Evolutionary conservation across 768 basidiomycete species (phyloP).

Genomic region (Suillus americanus): DNA sequence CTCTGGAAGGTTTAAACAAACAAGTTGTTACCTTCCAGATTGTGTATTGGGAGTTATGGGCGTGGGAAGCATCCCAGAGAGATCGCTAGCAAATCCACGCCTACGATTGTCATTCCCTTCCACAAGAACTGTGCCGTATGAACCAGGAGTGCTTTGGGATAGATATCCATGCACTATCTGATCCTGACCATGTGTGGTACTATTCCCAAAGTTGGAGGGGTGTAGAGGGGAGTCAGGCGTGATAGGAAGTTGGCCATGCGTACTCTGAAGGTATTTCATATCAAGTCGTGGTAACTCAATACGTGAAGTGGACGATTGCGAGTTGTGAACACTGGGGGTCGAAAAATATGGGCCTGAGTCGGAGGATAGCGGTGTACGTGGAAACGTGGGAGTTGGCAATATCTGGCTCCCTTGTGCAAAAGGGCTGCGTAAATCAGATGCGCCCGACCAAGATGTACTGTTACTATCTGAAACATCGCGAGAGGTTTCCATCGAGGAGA

Average conservation of each 20-base stretch:
- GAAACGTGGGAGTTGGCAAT: not conserved
- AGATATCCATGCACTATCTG: not conserved
- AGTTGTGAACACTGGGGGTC: not conserved
- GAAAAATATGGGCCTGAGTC: not conserved
- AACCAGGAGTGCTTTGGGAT: not conserved
- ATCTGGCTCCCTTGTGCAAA: not conserved
- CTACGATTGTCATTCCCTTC: not conserved
- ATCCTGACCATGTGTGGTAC: too few species aligned
- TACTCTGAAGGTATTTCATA: not conserved
- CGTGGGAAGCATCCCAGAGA: conserved; percentile 1
- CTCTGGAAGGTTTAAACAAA: not conserved
- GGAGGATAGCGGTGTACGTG: not conserved
- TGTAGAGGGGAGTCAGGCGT: not conserved
- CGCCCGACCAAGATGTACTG: not conserved
- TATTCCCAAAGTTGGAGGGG: not conserved
- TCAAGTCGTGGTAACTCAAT: not conserved
- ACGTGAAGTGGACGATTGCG: not conserved
- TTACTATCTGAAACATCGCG: not conserved
- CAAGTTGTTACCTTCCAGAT: not conserved
- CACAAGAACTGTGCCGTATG: too few species aligned
- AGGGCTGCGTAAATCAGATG: not conserved
- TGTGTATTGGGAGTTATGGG: not conserved
- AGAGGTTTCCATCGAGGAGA: not conserved
- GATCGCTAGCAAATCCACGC: not conserved
- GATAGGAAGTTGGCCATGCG: not conserved